Conservation (phyloP, 2,329 filamentous ascomycete species). For the Fusarium paranaense region DNA sequence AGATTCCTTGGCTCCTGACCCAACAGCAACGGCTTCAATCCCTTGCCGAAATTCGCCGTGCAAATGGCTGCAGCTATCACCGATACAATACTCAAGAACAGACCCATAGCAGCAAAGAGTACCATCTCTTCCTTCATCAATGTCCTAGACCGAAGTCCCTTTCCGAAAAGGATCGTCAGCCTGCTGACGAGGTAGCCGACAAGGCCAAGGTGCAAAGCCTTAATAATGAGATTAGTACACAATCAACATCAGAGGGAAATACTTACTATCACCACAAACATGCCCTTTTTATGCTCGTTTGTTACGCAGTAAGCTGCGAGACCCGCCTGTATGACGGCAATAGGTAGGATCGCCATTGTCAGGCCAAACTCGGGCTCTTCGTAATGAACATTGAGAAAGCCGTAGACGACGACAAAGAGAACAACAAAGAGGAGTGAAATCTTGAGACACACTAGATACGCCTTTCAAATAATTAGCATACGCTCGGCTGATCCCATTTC, state of each 20-base stretch:
- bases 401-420: neutral
- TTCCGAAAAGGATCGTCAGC: neutral
- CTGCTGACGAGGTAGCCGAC: neutral
- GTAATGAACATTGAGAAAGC: neutral
- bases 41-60: neutral
- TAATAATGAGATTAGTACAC: neutral
- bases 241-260: no score
- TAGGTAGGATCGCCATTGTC: neutral
- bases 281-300: neutral
- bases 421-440: neutral
- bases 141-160: neutral
- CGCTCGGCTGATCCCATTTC: neutral
- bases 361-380: neutral
- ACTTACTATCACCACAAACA: neutral
- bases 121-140: neutral
- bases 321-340: neutral
- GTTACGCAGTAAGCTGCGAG: neutral
- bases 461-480: neutral
- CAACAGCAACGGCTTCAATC: neutral
- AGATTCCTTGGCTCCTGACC: neutral
- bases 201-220: neutral
- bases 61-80: neutral
- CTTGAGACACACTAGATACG: neutral
- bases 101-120: neutral
- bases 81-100: neutral